Evolutionary conservation across 306 rosid species (phyloP), one percentile per base, ranked within the genome.

Genomic region (Abrus precatorius): DNA sequence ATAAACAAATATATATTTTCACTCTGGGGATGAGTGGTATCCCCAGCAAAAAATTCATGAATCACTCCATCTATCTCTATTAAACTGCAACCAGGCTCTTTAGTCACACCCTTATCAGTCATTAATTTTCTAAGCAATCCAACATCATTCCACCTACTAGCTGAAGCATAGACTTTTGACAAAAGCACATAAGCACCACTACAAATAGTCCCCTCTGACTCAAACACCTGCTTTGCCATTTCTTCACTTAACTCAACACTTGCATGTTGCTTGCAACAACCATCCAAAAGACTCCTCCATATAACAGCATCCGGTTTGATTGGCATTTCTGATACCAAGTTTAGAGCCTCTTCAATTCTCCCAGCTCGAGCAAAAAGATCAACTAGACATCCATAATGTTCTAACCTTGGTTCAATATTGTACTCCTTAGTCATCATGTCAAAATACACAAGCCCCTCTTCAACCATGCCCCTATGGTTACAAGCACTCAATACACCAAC

Each of bases 351-450:
- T 8, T 91, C 77, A 0, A 90, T 84, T 69, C 72, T 78, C 10
- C 97, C 89, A 0, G 93, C 89, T 77, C 92, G 91, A 75, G 95
- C 92, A 4, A 88, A 86, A 60, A 91, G 97, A 84, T 92, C 97
- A 79, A 90, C 89, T 0, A 94, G 87, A 84, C 98, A 94, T 11
- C 98, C 97, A 34, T 91, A 94, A 70, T 94, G 97, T 89, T 91
- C 91, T 62, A 92, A 54, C 69, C 72, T 32, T 2, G 95, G 93
- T 79, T 90, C 89, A 20, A 90, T 70, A 72, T 86, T 85, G 81
- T 85, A 90, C 48, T 88, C 83, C 0, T 60, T 68, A 41, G 78
- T 71, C 98, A 92, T 94, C 84, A 85, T 52, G 43, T 92, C 80
- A 71, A 91, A 91, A 83, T 85, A 80, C 72, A 54, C 55, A 3